Evolutionary conservation across 2,329 filamentous ascomycete genomes (phyloP), one percentile per base, ranked within the genome.

Genomic region (Penicillium brevicompactum): DNA sequence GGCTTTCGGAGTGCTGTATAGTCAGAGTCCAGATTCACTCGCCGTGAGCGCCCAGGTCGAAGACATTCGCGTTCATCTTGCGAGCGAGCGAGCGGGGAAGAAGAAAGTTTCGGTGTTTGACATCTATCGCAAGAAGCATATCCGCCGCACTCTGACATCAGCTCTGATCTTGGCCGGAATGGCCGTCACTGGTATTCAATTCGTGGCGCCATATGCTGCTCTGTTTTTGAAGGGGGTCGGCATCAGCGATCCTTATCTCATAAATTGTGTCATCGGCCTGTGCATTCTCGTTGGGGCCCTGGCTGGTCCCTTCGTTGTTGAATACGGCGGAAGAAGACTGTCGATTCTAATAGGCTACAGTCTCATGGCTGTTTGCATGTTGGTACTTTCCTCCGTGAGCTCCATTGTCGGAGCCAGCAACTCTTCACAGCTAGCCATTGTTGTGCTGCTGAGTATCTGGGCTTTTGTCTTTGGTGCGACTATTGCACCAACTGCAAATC

Each of bases 81-180:
- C 60, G n/a, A 37, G 52, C 16, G 67, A 70, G 49, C 60, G 54
- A 11, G 53, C 54, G 8, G 48, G 31, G 10, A 32, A 32, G 1
- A 47, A 53, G n/a, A 49, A 50, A 1, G 59, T 59, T 2, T 67
- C 60, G 1, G 66, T 54, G 55, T 53, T 57, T 11, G 63, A 68
- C 41, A 69, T 69, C 14, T 70, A 66, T 46, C 56, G 57, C 9
- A 53, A 30, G 8, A 57, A 43, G 6, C 56, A 70, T 21, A 49
- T 68, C 7, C 59, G 60, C 6, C 57, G 68, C 8, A 70, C 68
- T 1, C 18, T 41, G 18, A 59, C 57, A 1, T 66, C 66, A 8
- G 63, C 53, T 0, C 31, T 70, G 34, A 63, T 69, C 31, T 62
- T 67, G 60, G 31, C 69, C 34, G 67, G 67, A 4, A 38, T 67